Evolutionary conservation across 192 early-diverging fungal genomes (phyloP), one percentile per base, ranked within the genome.

Genomic region (Coemansia sp.): DNA sequence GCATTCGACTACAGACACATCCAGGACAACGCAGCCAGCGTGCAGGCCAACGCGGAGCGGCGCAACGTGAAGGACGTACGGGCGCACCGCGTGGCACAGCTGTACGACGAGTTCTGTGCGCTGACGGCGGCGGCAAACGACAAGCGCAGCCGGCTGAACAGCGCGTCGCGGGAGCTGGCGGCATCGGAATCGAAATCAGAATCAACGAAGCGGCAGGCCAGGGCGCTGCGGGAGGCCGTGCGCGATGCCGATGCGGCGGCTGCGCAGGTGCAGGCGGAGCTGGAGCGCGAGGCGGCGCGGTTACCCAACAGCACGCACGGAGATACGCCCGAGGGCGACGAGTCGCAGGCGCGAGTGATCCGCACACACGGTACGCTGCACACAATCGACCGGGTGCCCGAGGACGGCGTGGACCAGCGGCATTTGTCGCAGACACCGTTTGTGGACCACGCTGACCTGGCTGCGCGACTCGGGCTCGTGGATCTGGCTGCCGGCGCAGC

Each of bases 221-320:
- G 32, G 32, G 32, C 52, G 32, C 32, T 32, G 32, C 32, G 32
- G 32, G 32, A 32, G 32, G 32, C 32, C 32, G 6, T 39, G 19
- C 13, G 18, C 58, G 42, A 16, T 6, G 8, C 80, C 8, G 90
- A 94, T 49, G 41, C 66, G 0, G 56, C 75, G 59, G 61, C 91
- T 16, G 36, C 58, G 1, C 19, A 22, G 5, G 41, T 95, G 3
- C 88, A 95, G 60, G 51, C 67, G 4, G 48, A 74, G n/a, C 65
- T 95, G 63, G 78, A 69, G 15, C 62, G 84, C 6, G 87, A 89
- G 41, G 93, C 92, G 0, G 65, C 89, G 15, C 79, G 86, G 64
- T 83, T 97, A 7, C 93, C 95, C 21, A 97, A 97, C 70, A 74
- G 76, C 41, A 91, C 94, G 11, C 91, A 92, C 60, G 87, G 90